Evolutionary conservation across 2,329 filamentous ascomycete genomes (phyloP).

Genomic region (Colletotrichum sp.): DNA sequence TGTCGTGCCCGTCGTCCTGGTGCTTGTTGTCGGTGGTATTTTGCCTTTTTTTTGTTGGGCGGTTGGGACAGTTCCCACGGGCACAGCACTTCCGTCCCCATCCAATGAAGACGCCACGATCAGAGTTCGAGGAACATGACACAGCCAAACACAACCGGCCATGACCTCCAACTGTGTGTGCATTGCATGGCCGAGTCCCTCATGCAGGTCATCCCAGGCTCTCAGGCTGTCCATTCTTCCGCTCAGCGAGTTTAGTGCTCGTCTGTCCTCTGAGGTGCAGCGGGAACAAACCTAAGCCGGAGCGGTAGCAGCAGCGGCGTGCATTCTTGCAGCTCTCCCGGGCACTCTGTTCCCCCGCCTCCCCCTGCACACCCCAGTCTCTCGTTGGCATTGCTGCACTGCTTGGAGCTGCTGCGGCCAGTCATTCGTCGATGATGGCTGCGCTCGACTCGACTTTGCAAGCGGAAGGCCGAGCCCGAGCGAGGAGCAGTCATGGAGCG

Average conservation of each 20-base stretch:
- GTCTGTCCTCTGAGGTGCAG: neutral
- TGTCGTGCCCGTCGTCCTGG: neutral
- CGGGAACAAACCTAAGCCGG: neutral
- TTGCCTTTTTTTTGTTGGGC: constrained; percentile 10
- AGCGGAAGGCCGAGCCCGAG: constrained; percentile 3
- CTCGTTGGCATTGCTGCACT: neutral
- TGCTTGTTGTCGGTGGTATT: neutral
- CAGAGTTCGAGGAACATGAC: constrained; percentile 15
- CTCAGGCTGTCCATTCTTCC: neutral
- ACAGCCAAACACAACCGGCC: constrained; percentile 11
- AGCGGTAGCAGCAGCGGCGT: neutral
- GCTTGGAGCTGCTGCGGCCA: constrained; percentile 2
- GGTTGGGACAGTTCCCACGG: constrained; percentile 8
- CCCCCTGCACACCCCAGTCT: neutral
- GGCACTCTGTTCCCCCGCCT: neutral
- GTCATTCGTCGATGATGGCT: neutral
- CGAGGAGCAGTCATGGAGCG: neutral
- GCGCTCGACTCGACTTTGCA: neutral
- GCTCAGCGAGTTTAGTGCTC: neutral
- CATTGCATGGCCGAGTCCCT: constrained; percentile 7
- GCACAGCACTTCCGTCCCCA: neutral
- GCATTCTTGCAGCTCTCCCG: neutral
- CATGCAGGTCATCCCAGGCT: constrained; percentile 11
- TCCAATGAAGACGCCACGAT: constrained; percentile 5
- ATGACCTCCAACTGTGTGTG: neutral